phyloP scores from a whole-genome alignment of 2,329 filamentous ascomycete genomes.

The Alternaria panax region DNA sequence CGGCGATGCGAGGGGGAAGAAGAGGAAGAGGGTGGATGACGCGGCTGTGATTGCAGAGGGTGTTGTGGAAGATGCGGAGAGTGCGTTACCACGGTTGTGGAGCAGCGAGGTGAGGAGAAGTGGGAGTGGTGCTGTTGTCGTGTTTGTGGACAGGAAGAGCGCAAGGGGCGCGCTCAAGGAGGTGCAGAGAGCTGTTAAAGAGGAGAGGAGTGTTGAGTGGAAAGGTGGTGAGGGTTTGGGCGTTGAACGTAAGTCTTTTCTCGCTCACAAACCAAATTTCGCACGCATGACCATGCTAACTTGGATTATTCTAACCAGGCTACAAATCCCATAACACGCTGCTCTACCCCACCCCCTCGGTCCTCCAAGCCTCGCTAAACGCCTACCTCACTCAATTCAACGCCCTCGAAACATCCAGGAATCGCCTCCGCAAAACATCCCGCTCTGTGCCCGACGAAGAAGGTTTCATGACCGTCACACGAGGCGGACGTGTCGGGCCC shows the following conservation, averaged over 20 bases:
- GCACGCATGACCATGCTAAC: neutral
- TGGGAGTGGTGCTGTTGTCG: conserved; percentile 79
- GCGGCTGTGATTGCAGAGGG: conserved; percentile 47
- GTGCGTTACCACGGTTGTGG: conserved; percentile 75
- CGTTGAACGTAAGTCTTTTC: conserved; percentile 58
- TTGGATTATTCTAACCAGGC: conserved; percentile 52
- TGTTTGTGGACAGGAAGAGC: conserved; percentile 84
- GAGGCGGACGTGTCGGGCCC: conserved; percentile 74
- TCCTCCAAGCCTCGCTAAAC: conserved; percentile 78
- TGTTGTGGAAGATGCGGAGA: conserved; percentile 64
- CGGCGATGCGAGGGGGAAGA: conserved; percentile 53
- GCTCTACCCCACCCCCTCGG: conserved; percentile 71
- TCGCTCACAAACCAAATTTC: neutral
- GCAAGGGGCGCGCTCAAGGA: conserved; percentile 80
- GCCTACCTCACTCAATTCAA: conserved; percentile 84
- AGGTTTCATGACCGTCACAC: conserved; percentile 90
- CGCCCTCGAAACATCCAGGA: conserved; percentile 70
- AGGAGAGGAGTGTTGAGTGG: conserved; percentile 71
- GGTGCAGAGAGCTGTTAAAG: conserved; percentile 66
- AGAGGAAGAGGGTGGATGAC: conserved; percentile 59
- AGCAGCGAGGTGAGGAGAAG: conserved; percentile 72
- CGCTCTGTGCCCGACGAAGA: conserved; percentile 89
- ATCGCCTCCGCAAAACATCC: conserved; percentile 67
- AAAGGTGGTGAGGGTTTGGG: conserved; percentile 59
- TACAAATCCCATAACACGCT: conserved; percentile 72